Evolutionary conservation across 2,329 filamentous ascomycete species (phyloP).

Genomic region (Paraconiothyrium brasiliense): DNA sequence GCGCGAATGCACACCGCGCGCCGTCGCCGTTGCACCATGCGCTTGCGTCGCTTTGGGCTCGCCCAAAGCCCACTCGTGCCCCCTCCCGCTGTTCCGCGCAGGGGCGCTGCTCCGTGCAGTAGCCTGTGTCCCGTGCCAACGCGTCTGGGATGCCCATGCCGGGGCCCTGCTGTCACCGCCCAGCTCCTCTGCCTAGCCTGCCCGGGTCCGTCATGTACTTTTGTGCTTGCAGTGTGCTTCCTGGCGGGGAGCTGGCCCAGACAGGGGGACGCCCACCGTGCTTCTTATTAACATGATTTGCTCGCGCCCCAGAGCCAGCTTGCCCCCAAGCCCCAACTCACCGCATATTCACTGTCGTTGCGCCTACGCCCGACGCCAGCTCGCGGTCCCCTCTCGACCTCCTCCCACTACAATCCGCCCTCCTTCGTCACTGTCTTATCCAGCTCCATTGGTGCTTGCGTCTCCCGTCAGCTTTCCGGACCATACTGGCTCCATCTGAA

Average conservation of each 20-base stretch:
- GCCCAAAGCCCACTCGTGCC: constrained; percentile 22
- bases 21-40: constrained; percentile 30
- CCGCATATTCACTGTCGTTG: constrained; percentile 11
- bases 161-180: constrained; percentile 18
- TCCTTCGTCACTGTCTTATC: constrained; percentile 10
- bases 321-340: constrained; percentile 10
- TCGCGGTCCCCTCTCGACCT: constrained; percentile 20
- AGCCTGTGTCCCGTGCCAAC: constrained; percentile 32
- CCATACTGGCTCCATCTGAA: constrained; percentile 29
- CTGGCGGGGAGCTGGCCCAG: constrained; percentile 14
- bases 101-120: constrained; percentile 39
- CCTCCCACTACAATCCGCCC: constrained; percentile 23
- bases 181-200: constrained; percentile 25
- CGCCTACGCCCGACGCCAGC: background rate
- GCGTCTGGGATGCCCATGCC: constrained; percentile 19
- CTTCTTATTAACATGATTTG: constrained; percentile 16
- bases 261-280: constrained; percentile 15
- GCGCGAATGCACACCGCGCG: constrained; percentile 24
- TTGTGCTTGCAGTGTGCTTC: constrained; percentile 16
- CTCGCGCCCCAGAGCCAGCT: constrained; percentile 4
- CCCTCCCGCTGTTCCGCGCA: constrained; percentile 41
- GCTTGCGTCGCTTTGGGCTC: constrained; percentile 34
- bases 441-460: constrained; percentile 23
- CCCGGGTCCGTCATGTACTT: constrained; percentile 6
- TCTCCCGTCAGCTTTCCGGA: constrained; percentile 18